phyloP scores from a whole-genome alignment of 2,329 filamentous ascomycete species.

The Curvularia verruculosa region DNA sequence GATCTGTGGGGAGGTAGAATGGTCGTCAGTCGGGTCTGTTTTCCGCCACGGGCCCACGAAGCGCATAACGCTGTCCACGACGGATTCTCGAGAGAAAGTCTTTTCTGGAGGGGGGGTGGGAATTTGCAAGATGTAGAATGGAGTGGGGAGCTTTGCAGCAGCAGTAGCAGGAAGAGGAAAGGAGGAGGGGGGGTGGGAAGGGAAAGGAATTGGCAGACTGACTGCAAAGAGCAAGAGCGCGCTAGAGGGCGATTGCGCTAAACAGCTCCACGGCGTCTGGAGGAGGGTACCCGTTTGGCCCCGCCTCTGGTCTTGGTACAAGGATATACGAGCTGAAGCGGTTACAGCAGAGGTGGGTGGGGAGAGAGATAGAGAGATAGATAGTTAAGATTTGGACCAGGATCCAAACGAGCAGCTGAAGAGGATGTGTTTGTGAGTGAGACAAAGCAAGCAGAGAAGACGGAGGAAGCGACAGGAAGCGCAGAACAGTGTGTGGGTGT shows the following conservation, averaged over 20 bases:
- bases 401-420: constrained; percentile 36
- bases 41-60: constrained; percentile 28
- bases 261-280: constrained; percentile 46
- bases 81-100: constrained; percentile 22
- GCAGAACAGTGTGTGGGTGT: constrained; percentile 25
- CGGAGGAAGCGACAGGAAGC: constrained; percentile 40
- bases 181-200: constrained; percentile 18
- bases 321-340: constrained; percentile 41
- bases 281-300: constrained; percentile 47
- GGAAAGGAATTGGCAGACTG: constrained; percentile 42
- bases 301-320: constrained; percentile 45
- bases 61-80: constrained; percentile 40
- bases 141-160: constrained; percentile 35
- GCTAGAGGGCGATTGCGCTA: constrained; percentile 43
- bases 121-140: constrained; percentile 29
- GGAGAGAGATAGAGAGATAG: too few relatives aligned
- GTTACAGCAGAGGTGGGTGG: constrained; percentile 19
- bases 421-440: constrained; percentile 41
- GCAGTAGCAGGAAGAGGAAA: constrained; percentile 32
- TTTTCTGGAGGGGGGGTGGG: constrained; percentile 37
- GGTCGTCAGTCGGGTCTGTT: constrained; percentile 39
- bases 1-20: constrained; percentile 27
- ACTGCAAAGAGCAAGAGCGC: constrained; percentile 47
- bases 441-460: constrained; percentile 30
- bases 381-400: not conserved